These are phyloP conservation scores for Ophiosphaerella herpotricha DNA, from an alignment of 2,329 filamentous ascomycete genomes.

Conservation along the genomic window DNA sequence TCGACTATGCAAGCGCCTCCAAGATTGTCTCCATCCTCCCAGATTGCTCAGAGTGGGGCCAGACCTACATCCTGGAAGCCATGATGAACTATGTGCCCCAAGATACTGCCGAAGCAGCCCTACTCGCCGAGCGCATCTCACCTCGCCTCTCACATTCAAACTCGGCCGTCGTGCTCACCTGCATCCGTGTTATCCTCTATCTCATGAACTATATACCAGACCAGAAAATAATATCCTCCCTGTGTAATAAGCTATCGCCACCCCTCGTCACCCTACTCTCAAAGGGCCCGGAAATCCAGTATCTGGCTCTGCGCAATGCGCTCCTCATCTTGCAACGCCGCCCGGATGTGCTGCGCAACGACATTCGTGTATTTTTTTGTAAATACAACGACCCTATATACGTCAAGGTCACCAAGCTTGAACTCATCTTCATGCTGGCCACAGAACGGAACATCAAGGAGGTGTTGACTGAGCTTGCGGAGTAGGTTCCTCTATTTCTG, in stretches of 20 bases:
- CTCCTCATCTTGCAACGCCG: conserved; percentile 89
- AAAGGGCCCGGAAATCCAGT: conserved; percentile 98
- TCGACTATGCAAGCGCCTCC: conserved; percentile 95
- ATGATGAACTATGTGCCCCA: conserved; percentile 97
- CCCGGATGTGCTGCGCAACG: conserved; percentile 91
- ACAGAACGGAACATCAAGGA: conserved; percentile 95
- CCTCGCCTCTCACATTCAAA: conserved; percentile 97
- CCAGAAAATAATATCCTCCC: conserved; percentile 80
- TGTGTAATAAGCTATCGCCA: conserved; percentile 92
- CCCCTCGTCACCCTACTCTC: conserved; percentile 92
- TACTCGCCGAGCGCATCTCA: conserved; percentile 90
- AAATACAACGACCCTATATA: conserved; percentile 99
- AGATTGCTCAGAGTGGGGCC: conserved; percentile 98
- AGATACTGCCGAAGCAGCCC: conserved; percentile 81
- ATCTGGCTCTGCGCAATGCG: conserved; percentile 90
- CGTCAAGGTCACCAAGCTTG: conserved; percentile 97
- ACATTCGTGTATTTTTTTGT: conserved; percentile 99
- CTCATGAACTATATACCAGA: conserved; percentile 98
- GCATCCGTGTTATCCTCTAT: conserved; percentile 94
- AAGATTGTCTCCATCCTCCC: conserved; percentile 97
- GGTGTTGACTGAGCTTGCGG: conserved; percentile 88
- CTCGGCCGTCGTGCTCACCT: conserved; percentile 93
- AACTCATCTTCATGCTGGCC: conserved; percentile 98
- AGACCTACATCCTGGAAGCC: conserved; percentile 97
- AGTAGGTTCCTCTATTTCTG: conserved; percentile 57